Conservation (phyloP, 2,329 filamentous ascomycete species). For the Chrysosphaeria jannelii region DNA sequence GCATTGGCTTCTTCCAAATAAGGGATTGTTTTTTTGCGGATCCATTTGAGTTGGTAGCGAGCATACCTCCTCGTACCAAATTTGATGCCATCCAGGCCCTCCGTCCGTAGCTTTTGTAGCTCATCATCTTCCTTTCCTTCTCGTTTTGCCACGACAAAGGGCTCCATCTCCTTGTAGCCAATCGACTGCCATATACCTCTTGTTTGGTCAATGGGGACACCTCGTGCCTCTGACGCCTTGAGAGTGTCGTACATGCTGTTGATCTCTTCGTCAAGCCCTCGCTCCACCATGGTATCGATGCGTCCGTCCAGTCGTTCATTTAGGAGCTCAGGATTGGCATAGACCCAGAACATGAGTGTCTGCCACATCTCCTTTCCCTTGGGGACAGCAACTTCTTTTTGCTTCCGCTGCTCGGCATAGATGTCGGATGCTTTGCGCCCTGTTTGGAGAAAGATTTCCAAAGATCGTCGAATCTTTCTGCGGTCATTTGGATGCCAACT, state of each 20-base stretch:
- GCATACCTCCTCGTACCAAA: constrained; percentile 69
- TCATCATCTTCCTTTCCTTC: neutral
- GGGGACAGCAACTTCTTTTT: constrained; percentile 1
- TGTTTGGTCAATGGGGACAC: constrained; percentile 32
- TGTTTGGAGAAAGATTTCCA: constrained; percentile 70
- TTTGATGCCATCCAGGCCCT: constrained; percentile 47
- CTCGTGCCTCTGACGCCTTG: constrained; percentile 10
- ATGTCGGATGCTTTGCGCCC: constrained; percentile 60
- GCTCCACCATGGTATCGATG: constrained; percentile 55
- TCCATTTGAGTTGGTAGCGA: constrained; percentile 61
- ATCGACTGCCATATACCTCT: constrained; percentile 92
- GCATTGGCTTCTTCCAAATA: constrained; percentile 25
- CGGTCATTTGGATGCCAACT: constrained; percentile 85
- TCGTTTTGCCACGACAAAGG: constrained; percentile 20
- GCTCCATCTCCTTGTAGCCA: constrained; percentile 71
- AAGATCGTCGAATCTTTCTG: constrained; percentile 64
- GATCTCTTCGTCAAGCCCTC: constrained; percentile 19
- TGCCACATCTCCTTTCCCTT: constrained; percentile 18
- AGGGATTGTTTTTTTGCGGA: constrained; percentile 50
- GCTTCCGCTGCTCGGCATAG: constrained; percentile 42
- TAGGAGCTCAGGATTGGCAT: constrained; percentile 38
- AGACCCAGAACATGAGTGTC: constrained; percentile 61
- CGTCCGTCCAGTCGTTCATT: constrained; percentile 41
- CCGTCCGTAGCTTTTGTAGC: constrained; percentile 15
- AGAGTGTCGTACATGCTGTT: constrained; percentile 14